These are phyloP conservation scores for Populus davidiana DNA, from an alignment of 345 rosid species.

Conservation along the genomic window DNA sequence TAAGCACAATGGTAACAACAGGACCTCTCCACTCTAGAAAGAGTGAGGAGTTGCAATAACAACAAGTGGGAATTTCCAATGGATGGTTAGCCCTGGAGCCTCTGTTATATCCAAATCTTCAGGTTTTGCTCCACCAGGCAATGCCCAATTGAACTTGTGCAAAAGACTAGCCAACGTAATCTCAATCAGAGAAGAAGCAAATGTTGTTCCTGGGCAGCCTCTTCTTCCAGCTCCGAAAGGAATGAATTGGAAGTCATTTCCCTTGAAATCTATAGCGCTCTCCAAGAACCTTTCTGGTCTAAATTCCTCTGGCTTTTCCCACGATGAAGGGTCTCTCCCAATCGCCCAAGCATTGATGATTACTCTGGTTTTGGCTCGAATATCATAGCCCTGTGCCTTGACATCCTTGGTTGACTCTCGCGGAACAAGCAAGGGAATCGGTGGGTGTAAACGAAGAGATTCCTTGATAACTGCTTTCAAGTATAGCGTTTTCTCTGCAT, in stretches of 20 bases:
- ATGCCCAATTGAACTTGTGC: conserved; percentile 33
- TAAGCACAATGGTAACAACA: no score
- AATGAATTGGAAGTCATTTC: conserved; percentile 33
- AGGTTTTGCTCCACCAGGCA: conserved; percentile 19
- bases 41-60: conserved; percentile 22
- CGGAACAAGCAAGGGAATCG: conserved; percentile 35
- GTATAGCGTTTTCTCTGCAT: conserved; percentile 23
- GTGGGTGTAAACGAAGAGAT: conserved; percentile 38
- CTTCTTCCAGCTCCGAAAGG: conserved; percentile 45
- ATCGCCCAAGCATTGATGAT: conserved; percentile 31
- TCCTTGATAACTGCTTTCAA: conserved; percentile 41
- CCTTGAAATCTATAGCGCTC: conserved; percentile 25
- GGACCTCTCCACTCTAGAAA: no score
- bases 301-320: conserved; percentile 33
- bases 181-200: conserved; percentile 20
- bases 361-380: conserved; percentile 25
- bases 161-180: conserved; percentile 31
- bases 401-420: conserved; percentile 27
- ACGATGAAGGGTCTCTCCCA: conserved; percentile 32
- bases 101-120: conserved; percentile 34
- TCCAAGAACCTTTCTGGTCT: conserved; percentile 40
- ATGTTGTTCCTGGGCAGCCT: conserved; percentile 29
- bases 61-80: conserved; percentile 24
- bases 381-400: conserved; percentile 24
- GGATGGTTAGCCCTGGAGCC: conserved; percentile 25